Percentiles rank a stretch among this genome's conserved stretches.
Conservation (phyloP, 2,329 filamentous ascomycete species). For the Albifimbria verrucaria region DNA sequence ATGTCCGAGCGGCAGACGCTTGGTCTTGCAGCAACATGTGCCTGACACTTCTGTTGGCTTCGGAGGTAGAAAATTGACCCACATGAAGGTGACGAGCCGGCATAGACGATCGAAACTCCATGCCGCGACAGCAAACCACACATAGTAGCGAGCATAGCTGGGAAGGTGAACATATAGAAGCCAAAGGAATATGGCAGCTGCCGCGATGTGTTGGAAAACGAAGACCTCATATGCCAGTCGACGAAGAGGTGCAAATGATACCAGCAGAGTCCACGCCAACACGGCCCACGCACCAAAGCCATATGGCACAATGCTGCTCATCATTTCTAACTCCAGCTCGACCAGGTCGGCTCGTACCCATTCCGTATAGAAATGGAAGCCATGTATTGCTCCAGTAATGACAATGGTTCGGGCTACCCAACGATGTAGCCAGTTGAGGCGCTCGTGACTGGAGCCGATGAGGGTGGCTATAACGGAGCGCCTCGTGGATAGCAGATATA, state of each 20-base stretch:
- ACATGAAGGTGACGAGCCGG: conserved; percentile 39
- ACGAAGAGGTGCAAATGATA: conserved; percentile 61
- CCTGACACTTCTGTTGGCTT: background rate
- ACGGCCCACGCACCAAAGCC: conserved; percentile 65
- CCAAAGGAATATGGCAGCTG: conserved; percentile 60
- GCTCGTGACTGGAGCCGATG: conserved; percentile 63
- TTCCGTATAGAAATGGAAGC: conserved; percentile 64
- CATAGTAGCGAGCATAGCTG: conserved; percentile 52
- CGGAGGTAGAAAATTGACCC: background rate
- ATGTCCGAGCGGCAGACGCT: conserved; percentile 49
- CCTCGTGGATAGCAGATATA: conserved; percentile 61
- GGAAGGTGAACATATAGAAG: conserved; percentile 64
- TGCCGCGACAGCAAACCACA: conserved; percentile 64
- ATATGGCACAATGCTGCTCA: conserved; percentile 60
- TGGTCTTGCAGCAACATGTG: background rate
- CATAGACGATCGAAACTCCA: conserved; percentile 61
- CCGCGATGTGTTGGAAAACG: conserved; percentile 63
- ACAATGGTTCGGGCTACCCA: conserved; percentile 70
- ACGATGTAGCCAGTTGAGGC: conserved; percentile 70
- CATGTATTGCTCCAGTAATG: conserved; percentile 65
- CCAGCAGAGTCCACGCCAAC: conserved; percentile 62
- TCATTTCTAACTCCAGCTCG: conserved; percentile 53
- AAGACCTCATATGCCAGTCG: conserved; percentile 68
- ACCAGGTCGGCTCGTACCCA: conserved; percentile 61
- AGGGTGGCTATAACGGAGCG: conserved; percentile 57